Base-by-base conservation (phyloP, 1,284 basidiomycete genomes). In the Cerioporus squamosus region DNA sequence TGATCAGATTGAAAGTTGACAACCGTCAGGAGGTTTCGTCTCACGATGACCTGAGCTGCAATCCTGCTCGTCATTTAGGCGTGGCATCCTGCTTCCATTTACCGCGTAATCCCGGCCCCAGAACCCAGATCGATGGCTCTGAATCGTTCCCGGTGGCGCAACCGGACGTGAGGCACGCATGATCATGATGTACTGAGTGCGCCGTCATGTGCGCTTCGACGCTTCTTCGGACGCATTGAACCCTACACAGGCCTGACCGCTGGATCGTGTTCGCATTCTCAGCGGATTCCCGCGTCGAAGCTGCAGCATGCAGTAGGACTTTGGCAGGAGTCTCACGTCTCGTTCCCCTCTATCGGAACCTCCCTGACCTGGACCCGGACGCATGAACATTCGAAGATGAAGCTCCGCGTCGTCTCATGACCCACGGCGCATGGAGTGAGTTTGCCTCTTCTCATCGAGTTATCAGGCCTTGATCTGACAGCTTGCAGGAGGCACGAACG, bases 271-370 rank as follows among this genome's bases (percentile, higher is more conserved):
- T n/a, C 36, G 36, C 45, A 47, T 36, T 26, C n/a, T 20, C 20
- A 17, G 17, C 44, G 47, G 20, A 17, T 48, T 55, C 53, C 46
- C 46, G 53, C 45, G 46, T 40, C 45, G 53, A 55, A 55, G 46
- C 39, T 45, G 23, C 39, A 36, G 33, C 33, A 4, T 7, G 33
- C 29, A 29, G 29, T 29, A 5, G 33, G 33, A 36, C 45, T 20
- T 26, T 39, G 46, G 33, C 14, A 1, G 36, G 22, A 18, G 26
- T 29, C 45, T n/a, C n/a, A 17, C 46, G 45, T 45, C 46, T 26
- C 45, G 26, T 55, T 43, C 53, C 53, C 42, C 53, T 48, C 38
- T 20, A 26, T 48, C 46, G 53, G 53, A 55, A 48, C 45, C 53
- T 46, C 45, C 33, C 53, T 43, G 53, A 40, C 45, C 39, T 42